These are phyloP conservation scores for Gillenia trifoliata DNA, from an alignment of 306 rosid species.

Conservation along the genomic window DNA sequence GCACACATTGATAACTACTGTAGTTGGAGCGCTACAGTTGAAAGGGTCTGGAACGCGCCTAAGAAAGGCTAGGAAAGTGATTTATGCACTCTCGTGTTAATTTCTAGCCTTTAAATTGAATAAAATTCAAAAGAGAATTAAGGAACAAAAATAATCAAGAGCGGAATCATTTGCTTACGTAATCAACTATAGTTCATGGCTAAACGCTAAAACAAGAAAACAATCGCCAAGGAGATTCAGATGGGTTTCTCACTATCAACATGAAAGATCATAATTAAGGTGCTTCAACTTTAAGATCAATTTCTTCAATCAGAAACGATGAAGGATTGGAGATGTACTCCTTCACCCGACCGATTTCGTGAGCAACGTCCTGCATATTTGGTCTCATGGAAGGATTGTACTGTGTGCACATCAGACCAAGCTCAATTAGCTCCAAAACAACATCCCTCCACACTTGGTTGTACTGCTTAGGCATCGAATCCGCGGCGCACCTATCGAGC, in stretches of 20 bases:
- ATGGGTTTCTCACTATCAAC: too few species aligned
- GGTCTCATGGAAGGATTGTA: conserved; percentile 69
- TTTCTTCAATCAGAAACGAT: conserved; percentile 25
- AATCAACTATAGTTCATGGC: too few species aligned
- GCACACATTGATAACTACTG: background rate
- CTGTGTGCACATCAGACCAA: conserved; percentile 81
- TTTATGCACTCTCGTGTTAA: too few species aligned
- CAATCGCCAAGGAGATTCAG: too few species aligned
- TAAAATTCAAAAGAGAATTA: background rate
- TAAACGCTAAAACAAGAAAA: too few species aligned
- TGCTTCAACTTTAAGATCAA: conserved; percentile 8
- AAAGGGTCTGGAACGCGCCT: too few species aligned
- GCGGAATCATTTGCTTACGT: too few species aligned
- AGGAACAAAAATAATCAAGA: too few species aligned
- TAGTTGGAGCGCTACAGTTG: background rate
- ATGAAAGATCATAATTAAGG: background rate
- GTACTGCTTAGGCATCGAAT: conserved; percentile 23
- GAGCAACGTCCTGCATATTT: conserved; percentile 70
- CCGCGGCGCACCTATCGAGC: conserved; percentile 36
- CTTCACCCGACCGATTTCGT: conserved; percentile 66
- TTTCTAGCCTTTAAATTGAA: background rate
- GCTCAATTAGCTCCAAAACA: conserved; percentile 62
- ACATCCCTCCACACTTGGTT: conserved; percentile 42
- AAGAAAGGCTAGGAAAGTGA: too few species aligned
- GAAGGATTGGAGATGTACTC: conserved; percentile 52